These are phyloP conservation scores for Phlebiopsis flavidoalba DNA, from an alignment of 768 basidiomycete genomes.

Conservation along the genomic window DNA sequence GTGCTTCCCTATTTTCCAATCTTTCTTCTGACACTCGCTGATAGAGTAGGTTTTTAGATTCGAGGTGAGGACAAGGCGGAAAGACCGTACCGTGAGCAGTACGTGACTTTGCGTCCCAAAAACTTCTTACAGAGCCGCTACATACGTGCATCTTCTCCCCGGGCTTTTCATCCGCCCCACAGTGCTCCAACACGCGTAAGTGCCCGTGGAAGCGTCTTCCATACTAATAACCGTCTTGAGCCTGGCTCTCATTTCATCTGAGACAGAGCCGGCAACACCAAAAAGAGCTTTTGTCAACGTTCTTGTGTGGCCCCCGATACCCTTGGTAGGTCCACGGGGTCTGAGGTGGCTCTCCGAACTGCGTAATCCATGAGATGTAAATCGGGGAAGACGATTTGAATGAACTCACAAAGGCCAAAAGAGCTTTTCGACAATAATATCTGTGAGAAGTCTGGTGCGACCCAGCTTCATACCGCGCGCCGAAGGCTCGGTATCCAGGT, in stretches of 20 bases:
- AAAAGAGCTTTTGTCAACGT: too few relatives aligned
- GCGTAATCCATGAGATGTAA: too few relatives aligned
- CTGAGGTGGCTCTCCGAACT: not conserved
- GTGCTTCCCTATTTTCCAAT: too few relatives aligned
- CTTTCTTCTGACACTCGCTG: too few relatives aligned
- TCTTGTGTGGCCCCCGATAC: not conserved
- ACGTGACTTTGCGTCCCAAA: not conserved
- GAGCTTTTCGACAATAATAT: not conserved
- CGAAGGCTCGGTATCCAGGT: not conserved
- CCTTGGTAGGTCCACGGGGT: not conserved
- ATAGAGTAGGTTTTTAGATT: too few relatives aligned
- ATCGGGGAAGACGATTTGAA: too few relatives aligned
- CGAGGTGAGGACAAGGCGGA: too few relatives aligned
- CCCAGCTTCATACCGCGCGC: not conserved
- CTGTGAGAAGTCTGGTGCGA: not conserved
- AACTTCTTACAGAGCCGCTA: not conserved
- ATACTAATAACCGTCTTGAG: not conserved
- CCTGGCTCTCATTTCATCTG: not conserved
- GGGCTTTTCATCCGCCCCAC: not conserved
- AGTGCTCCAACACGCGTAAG: not conserved
- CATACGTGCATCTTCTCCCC: not conserved
- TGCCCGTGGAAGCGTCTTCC: not conserved
- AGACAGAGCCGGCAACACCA: not conserved
- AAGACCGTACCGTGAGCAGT: conserved; percentile 5
- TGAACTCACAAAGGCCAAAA: conserved; percentile 3